Evolutionary conservation across 257 asterid genomes (phyloP).

Genomic region (Galeopsis tetrahit): DNA sequence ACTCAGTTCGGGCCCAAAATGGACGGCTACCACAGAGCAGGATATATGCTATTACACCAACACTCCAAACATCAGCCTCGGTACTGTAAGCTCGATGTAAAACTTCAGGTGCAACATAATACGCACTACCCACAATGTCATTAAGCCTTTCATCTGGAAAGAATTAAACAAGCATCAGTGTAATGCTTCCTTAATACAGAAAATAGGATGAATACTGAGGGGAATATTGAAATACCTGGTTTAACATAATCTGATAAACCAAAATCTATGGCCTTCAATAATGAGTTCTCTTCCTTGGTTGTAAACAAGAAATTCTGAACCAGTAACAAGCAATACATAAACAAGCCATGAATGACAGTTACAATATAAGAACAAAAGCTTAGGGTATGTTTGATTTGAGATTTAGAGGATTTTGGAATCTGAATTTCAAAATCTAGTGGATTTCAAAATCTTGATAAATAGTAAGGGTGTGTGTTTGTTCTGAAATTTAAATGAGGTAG

Average conservation of each 20-base stretch:
- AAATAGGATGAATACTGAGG: neutral
- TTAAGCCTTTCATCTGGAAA: constrained; percentile 81
- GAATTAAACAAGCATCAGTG: constrained; percentile 12
- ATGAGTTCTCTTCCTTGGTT: constrained; percentile 74
- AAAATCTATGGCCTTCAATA: constrained; percentile 84
- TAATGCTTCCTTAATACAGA: neutral
- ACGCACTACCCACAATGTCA: constrained; percentile 91
- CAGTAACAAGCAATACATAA: constrained; percentile 47
- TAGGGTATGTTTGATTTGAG: no score
- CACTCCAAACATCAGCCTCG: constrained; percentile 93
- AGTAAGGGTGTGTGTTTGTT: no score
- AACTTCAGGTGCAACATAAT: constrained; percentile 92
- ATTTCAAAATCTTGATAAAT: no score
- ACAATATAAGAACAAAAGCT: constrained; percentile 5
- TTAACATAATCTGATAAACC: constrained; percentile 88
- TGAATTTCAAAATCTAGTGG: no score
- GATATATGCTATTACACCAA: constrained; percentile 85
- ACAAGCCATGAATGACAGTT: constrained; percentile 12
- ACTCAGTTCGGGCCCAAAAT: constrained; percentile 92
- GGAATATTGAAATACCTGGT: constrained; percentile 58
- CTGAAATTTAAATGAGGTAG: no score
- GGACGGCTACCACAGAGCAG: constrained; percentile 87
- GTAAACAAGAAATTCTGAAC: constrained; percentile 83
- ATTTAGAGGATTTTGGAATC: no score
- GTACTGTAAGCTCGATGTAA: constrained; percentile 79